Evolutionary conservation across 139 green algal species (phyloP), one percentile per base, ranked within the genome.

Genomic region (Zygnema cylindricum): DNA sequence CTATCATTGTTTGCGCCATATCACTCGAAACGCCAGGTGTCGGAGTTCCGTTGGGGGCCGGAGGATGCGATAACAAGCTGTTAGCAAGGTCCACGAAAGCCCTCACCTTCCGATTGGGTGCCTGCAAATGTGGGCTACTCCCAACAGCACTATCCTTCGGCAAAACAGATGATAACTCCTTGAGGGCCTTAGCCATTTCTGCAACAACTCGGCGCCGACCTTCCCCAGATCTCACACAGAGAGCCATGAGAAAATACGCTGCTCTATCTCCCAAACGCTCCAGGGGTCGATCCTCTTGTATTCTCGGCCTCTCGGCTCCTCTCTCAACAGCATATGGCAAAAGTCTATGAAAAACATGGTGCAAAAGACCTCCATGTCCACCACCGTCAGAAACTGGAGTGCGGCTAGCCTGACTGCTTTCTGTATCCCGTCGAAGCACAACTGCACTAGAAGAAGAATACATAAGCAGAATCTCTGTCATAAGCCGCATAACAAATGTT

Each of bases 401-500:
- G 32, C 81, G 32, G 2, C 57, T 42, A 30, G 30, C n/a, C 2
- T 87, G 81, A 32, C 40, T 84, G 81, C 30, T 85, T 86, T 96
- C 94, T 0, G 89, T 90, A 90, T 98, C 96, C 0, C 94, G 89
- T 91, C 95, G 95, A 23, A 98, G 91, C 81, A 98, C 89, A 86
- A 96, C 92, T 1, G 93, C 93, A 2, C 96, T 92, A 22, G 92
- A 94, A 41, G 94, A 86, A 43, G 88, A 89, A 93, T 96, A 97
- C 76, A 96, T 90, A 23, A 98, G 93, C 2, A 91, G 94, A 89
- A 96, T 95, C 40, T 98, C 96, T 0, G 94, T 95, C n/a, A 98
- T 95, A 86, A 97, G 93, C 73, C 92, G 92, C 32, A 98, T 91
- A 23, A 93, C 91, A 30, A 93, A 69, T 21, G 84, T 39, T 33